phyloP scores from a whole-genome alignment of 305 asterid genomes.

The Fraxinus dipetala region DNA sequence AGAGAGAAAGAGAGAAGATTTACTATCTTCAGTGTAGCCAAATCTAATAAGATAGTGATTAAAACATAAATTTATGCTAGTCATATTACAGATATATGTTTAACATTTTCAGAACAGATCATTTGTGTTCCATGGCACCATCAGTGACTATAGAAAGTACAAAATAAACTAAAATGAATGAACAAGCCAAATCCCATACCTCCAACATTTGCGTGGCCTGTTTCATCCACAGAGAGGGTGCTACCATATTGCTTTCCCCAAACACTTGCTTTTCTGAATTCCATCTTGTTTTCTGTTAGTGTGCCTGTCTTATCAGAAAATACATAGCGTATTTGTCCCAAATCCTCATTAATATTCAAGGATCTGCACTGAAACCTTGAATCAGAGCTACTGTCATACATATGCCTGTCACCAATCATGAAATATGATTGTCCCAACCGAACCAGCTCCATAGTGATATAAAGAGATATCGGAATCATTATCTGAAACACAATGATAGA shows the following conservation, averaged over 20 bases:
- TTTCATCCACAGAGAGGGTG: slow-evolving; percentile 33
- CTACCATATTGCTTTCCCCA: slow-evolving; percentile 71
- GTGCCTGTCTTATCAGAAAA: slow-evolving; percentile 98
- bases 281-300: slow-evolving; percentile 97
- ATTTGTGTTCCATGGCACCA: slow-evolving; percentile 4
- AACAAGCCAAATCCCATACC: slow-evolving; percentile 39
- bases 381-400: slow-evolving; percentile 63
- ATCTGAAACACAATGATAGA: slow-evolving; percentile 95
- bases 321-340: slow-evolving; percentile 91
- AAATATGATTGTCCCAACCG: slow-evolving; percentile 96
- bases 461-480: slow-evolving; percentile 96
- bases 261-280: slow-evolving; percentile 79
- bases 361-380: slow-evolving; percentile 99
- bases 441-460: slow-evolving; percentile 98
- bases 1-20: not conserved
- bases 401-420: slow-evolving; percentile 90
- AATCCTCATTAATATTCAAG: slow-evolving; percentile 93
- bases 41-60: not conserved
- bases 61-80: not conserved
- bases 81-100: not conserved
- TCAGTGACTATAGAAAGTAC: not conserved
- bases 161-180: not conserved
- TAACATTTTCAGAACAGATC: not conserved
- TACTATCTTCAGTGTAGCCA: not conserved
- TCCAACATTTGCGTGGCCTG: slow-evolving; percentile 39